These are phyloP conservation scores for Pseudohalonectria lignicola DNA, from an alignment of 2,329 filamentous ascomycete genomes.

Conservation along the genomic window DNA sequence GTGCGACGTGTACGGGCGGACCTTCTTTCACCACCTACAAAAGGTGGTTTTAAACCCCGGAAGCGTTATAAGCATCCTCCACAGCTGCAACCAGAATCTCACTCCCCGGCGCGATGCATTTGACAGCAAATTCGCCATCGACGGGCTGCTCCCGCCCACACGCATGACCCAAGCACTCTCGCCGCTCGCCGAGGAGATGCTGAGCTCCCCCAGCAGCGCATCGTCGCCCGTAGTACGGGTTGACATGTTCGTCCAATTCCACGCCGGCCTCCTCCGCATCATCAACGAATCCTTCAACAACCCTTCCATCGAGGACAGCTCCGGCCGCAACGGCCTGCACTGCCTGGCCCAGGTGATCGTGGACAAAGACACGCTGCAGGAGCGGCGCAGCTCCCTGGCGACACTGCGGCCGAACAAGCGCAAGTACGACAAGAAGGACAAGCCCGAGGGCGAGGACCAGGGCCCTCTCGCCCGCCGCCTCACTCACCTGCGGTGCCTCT, in stretches of 20 bases:
- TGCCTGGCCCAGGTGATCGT: constrained; percentile 45
- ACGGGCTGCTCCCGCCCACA: constrained; percentile 6
- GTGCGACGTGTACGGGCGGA: constrained; percentile 40
- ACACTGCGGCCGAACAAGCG: constrained; percentile 22
- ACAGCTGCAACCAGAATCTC: constrained; percentile 17
- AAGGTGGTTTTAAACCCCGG: constrained; percentile 16
- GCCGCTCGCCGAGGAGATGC: constrained; percentile 8
- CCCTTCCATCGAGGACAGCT: constrained; percentile 24
- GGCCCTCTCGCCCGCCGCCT: constrained; percentile 12
- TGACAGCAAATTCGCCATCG: constrained; percentile 18
- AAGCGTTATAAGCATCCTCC: constrained; percentile 21
- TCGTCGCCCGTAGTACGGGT: not conserved
- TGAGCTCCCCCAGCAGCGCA: not conserved
- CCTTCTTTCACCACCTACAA: constrained; percentile 34
- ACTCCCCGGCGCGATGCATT: constrained; percentile 39
- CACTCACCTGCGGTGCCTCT: constrained; percentile 15
- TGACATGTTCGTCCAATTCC: not conserved
- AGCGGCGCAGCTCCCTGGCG: constrained; percentile 17
- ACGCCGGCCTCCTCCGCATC: constrained; percentile 20
- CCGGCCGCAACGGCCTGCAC: constrained; percentile 45
- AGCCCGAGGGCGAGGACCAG: constrained; percentile 6
- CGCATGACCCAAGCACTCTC: constrained; percentile 2
- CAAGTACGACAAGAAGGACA: constrained; percentile 21
- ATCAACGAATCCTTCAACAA: constrained; percentile 21
- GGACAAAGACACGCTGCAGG: constrained; percentile 23